Evolutionary conservation across 2,329 filamentous ascomycete genomes (phyloP).

Genomic region (Fusarium coicis): DNA sequence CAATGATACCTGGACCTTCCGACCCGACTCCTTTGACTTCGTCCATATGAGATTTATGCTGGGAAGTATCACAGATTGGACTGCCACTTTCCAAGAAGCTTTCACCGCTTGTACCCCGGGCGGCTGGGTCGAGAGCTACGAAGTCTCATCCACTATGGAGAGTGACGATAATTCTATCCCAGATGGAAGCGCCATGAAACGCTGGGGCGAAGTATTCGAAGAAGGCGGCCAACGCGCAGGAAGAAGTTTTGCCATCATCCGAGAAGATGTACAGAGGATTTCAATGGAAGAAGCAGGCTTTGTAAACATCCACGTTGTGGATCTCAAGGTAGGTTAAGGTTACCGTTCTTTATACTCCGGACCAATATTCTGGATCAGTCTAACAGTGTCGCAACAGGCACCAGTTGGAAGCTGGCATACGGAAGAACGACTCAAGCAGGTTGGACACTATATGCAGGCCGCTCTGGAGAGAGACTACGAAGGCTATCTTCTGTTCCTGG

Average conservation of each 20-base stretch:
- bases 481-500: conserved; percentile 9
- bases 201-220: conserved; percentile 7
- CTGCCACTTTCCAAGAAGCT: neutral
- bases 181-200: conserved; percentile 4
- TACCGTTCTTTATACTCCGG: too few species aligned
- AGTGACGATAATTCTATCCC: conserved; percentile 12
- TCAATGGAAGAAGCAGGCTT: conserved; percentile 7
- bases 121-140: conserved; percentile 14
- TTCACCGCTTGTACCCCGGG: neutral
- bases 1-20: conserved; percentile 7
- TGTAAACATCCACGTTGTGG: conserved; percentile 7
- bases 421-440: neutral
- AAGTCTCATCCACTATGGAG: conserved; percentile 4
- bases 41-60: conserved; percentile 13
- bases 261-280: conserved; percentile 1
- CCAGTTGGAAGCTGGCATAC: conserved; percentile 5
- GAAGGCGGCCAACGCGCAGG: conserved; percentile 5
- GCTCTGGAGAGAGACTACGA: conserved; percentile 17
- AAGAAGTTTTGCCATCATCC: conserved; percentile 2
- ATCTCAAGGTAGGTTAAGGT: neutral
- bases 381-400: neutral
- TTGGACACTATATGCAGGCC: conserved; percentile 8
- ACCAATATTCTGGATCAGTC: too few species aligned
- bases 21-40: conserved; percentile 1
- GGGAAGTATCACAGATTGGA: conserved; percentile 15